Evolutionary conservation across 1,284 basidiomycete species (phyloP).

Genomic region (Laetiporus sulphureus): DNA sequence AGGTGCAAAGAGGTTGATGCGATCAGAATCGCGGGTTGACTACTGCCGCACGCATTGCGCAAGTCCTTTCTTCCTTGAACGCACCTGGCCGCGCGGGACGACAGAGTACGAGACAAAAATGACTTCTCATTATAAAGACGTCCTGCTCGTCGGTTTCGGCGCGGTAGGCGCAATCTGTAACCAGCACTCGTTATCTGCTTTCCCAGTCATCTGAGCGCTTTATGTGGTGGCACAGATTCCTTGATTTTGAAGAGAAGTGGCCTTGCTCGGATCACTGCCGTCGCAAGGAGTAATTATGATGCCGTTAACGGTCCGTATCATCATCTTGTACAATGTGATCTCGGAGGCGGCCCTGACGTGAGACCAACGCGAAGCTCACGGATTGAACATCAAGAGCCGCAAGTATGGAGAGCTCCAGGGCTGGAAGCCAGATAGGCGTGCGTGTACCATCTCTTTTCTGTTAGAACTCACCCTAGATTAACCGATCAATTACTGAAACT

Average conservation of each 20-base stretch:
- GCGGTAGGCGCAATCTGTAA: conserved; percentile 52
- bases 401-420: conserved; percentile 52
- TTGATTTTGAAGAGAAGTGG: conserved; percentile 58
- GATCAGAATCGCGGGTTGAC: too few species aligned
- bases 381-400: conserved; percentile 50
- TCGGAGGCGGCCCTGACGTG: neutral
- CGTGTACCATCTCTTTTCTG: conserved; percentile 16
- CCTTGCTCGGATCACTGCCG: conserved; percentile 60
- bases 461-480: neutral
- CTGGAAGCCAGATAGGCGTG: conserved; percentile 62
- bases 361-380: conserved; percentile 28
- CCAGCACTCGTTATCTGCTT: conserved; percentile 17
- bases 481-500: conserved; percentile 4
- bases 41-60: too few species aligned
- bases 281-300: conserved; percentile 70
- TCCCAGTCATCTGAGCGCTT: too few species aligned
- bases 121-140: conserved; percentile 31
- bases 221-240: too few species aligned
- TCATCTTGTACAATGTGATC: neutral
- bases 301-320: conserved; percentile 39
- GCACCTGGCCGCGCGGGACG: too few species aligned
- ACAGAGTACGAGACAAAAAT: too few species aligned
- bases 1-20: too few species aligned
- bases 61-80: too few species aligned
- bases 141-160: conserved; percentile 52